Conservation (phyloP, 495 filamentous ascomycete species). For the Thozetella sp. region DNA sequence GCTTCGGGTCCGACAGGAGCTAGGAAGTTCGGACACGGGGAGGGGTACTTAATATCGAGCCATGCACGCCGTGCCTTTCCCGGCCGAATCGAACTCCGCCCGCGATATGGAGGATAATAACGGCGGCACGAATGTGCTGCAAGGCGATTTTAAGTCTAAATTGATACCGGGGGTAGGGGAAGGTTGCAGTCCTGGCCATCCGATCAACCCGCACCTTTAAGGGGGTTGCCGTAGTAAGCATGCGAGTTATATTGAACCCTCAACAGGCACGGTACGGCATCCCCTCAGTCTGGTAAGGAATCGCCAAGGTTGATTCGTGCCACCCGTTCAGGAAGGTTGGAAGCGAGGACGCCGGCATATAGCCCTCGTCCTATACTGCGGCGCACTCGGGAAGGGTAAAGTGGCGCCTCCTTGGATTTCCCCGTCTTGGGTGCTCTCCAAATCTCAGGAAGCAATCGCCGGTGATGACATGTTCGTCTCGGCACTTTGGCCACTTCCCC, state of each 20-base stretch:
- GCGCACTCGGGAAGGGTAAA: not conserved
- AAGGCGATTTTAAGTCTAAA: not conserved
- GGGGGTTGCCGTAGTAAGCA: not conserved
- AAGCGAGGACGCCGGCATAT: slow-evolving; percentile 3
- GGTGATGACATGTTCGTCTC: not conserved
- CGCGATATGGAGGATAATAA: not conserved
- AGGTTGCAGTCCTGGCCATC: not conserved
- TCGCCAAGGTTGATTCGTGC: not conserved
- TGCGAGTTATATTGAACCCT: not conserved
- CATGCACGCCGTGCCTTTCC: not conserved
- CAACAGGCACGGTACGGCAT: not conserved
- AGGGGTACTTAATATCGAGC: not conserved
- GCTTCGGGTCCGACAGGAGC: not conserved
- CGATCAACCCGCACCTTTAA: too few relatives aligned
- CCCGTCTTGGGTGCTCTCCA: not conserved
- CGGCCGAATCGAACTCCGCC: not conserved
- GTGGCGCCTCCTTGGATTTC: not conserved
- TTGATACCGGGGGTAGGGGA: not conserved
- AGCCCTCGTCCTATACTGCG: not conserved
- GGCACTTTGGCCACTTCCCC: not conserved
- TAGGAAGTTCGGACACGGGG: not conserved
- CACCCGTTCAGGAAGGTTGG: slow-evolving; percentile 1
- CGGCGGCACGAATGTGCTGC: not conserved
- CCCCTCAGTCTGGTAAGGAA: slow-evolving; percentile 1
- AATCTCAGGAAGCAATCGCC: not conserved